Base-by-base conservation (phyloP, 2,329 filamentous ascomycete genomes). In the Epichloe amarillans region DNA sequence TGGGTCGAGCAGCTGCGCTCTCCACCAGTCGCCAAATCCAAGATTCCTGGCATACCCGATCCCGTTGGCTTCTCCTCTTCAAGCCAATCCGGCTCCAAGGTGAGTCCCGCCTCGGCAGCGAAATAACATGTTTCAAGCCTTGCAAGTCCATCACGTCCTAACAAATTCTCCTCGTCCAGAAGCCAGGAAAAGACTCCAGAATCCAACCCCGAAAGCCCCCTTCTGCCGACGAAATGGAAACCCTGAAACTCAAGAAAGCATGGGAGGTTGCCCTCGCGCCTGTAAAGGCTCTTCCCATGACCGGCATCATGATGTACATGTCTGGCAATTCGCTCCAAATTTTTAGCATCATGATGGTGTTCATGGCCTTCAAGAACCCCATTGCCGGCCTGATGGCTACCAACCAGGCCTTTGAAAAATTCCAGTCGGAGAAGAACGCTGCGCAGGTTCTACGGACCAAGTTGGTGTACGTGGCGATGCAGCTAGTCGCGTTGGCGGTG, bases 251-350 rank as follows among this genome's bases (percentile, higher is more conserved):
- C 61, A 98, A 98, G 72, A 98, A 98, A 69, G 93, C 93, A 0
- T 98, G 93, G 93, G 93, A 98, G 69, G 80, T 98, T 43, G 91
- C 93, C 41, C 80, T 98, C 46, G 91, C 85, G 2, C 93, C 93
- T 0, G 84, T 93, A 55, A 98, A 98, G 73, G 83, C 85, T 65
- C 76, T 98, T 45, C 93, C 93, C 52, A 98, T 98, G 93, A 97
- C 94, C 52, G 90, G 84, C 56, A 91, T 98, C 66, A 96, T 96
- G 83, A 97, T 97, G 89, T 98, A 98, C 77, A 98, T 98, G 93
- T 94, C 91, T 35, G 93, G 93, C 62, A 98, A 97, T 72, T 89
- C 88, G 54, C 80, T 98, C 45, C 93, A 98, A 67, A 97, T 98
- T 58, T 98, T 98, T 74, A 94, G 86, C 69, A 97, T 98, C 70